Base-by-base conservation (phyloP, 2,329 filamentous ascomycete species). In the Rutstroemia sydowiana region DNA sequence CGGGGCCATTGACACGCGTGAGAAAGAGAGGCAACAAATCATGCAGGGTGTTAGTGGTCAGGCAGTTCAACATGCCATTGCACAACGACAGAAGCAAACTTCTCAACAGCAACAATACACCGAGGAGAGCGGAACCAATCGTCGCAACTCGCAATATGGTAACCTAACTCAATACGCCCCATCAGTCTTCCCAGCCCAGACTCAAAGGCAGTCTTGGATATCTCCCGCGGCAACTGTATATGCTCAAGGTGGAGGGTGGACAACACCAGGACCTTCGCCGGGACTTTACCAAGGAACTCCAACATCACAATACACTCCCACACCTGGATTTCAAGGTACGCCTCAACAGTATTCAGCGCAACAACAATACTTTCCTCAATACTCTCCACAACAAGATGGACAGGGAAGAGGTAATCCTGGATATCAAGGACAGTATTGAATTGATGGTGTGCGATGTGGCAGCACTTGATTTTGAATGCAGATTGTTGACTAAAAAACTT, bases 1-100 rank as follows among this genome's bases (percentile, higher is more conserved):
- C 6, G 87, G 85, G 1, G 85, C 87, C 13, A 91, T 95, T 50
- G 85, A 88, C 55, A 79, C 81, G 2, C 80, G 90, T 13, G 88
- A 96, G 66, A 82, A 83, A 10, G 89, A 95, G 63, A 88, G 81
- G 64, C 75, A 80, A 57, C 78, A 84, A 48, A 81, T 86, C 68
- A 87, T 79, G 61, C 77, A 85, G 52, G 84, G 84, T 0, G 70
- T 84, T 54, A 81, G 84, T 53, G 84, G 82, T 41, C 81, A 84
- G 52, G 80, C 83, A 54, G 85, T 89, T 7, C 83, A 89, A 58
- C 77, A 87, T 55, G 87, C 85, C 0, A 88, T 90, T 62, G 75
- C 76, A 41, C 82, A 86, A 65, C 75, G 82, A 26, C 82, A 87
- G 62, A 78, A 82, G 49, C 77, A 71, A 47, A 65, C 67, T 6